phyloP scores from a whole-genome alignment of 345 rosid genomes.

The Syzygium grande region DNA sequence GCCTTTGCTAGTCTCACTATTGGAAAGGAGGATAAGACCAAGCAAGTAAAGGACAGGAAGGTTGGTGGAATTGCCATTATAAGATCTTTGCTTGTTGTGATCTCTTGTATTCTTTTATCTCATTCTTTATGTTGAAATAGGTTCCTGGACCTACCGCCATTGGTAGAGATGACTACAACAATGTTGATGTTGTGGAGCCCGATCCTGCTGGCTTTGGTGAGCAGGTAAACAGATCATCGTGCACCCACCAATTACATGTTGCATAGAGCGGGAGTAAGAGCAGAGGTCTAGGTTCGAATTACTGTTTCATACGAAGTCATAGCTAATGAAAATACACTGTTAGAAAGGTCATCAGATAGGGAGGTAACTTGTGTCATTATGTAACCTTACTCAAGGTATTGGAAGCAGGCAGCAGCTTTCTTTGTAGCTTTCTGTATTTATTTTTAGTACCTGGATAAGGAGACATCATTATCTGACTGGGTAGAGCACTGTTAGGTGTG shows the following conservation, averaged over 20 bases:
- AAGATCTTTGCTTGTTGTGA: neutral
- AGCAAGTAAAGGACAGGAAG: constrained; percentile 67
- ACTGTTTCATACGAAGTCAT: neutral
- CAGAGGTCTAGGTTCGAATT: neutral
- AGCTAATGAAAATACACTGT: neutral
- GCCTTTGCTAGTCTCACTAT: constrained; percentile 29
- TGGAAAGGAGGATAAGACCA: constrained; percentile 64
- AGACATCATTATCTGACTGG: neutral
- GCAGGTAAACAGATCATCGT: constrained; percentile 42
- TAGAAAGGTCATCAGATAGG: neutral
- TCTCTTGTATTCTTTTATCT: constrained; percentile 2
- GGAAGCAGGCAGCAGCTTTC: neutral
- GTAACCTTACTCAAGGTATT: neutral
- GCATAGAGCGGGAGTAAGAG: neutral
- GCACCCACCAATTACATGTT: neutral
- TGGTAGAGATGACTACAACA: constrained; percentile 48
- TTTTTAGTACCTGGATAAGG: neutral
- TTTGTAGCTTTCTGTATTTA: neutral
- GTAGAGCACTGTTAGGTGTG: neutral
- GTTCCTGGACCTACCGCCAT: constrained; percentile 25
- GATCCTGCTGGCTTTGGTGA: constrained; percentile 76
- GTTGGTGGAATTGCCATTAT: constrained; percentile 17
- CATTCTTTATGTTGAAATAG: constrained; percentile 24
- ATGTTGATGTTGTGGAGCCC: constrained; percentile 45
- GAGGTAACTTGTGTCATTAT: neutral